Conservation (phyloP, 257 asterid genomes). For the Capsicum rhomboideum region DNA sequence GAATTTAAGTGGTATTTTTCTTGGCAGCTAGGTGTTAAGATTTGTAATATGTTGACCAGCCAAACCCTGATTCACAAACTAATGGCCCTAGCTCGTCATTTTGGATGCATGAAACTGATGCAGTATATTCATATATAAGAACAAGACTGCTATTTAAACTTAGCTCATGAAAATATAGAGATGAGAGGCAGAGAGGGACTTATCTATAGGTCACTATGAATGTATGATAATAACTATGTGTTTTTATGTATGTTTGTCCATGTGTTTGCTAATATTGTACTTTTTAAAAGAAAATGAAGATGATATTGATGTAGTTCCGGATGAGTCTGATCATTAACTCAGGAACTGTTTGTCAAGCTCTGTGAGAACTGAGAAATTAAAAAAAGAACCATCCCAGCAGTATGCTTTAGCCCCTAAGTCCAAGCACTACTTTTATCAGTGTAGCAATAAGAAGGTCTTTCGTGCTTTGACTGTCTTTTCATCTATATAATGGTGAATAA, state of each 20-base stretch:
- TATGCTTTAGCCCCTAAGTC: not conserved
- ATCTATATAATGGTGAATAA: not conserved
- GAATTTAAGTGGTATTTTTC: not conserved
- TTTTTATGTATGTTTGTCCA: not conserved
- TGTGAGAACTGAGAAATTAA: not conserved
- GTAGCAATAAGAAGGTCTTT: not conserved
- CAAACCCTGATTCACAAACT: not conserved
- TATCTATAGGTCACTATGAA: not conserved
- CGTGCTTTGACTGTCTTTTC: too few species aligned
- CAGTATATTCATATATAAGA: not conserved
- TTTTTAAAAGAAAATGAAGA: not conserved
- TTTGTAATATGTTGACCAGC: not conserved
- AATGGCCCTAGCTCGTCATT: not conserved
- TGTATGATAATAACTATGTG: not conserved
- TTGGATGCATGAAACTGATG: not conserved
- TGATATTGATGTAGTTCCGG: not conserved
- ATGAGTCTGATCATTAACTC: not conserved
- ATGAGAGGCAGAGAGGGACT: not conserved
- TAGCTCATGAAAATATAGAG: not conserved
- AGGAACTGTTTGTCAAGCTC: not conserved
- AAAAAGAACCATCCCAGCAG: not conserved
- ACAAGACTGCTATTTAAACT: not conserved
- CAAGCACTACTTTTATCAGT: not conserved
- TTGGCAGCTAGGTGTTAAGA: not conserved
- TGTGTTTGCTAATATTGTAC: not conserved